phyloP scores from a whole-genome alignment of 176 grass and related monocot species.

The Carex myosuroides region DNA sequence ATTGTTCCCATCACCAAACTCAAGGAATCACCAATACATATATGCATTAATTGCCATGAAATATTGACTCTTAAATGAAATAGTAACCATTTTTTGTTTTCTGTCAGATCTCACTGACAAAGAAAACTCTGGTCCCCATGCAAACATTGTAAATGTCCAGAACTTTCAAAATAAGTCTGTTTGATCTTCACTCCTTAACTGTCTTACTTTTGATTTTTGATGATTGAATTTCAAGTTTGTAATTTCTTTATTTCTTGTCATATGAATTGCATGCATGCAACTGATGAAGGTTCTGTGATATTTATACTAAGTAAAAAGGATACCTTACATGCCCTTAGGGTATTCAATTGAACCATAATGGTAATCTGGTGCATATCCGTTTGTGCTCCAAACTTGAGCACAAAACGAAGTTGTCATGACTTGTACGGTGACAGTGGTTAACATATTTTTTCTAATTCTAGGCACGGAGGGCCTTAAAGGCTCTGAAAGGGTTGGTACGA shows the following conservation, averaged over 20 bases:
- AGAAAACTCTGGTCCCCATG: background rate
- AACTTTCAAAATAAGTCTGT: background rate
- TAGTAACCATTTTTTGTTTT: background rate
- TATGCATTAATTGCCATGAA: slow-evolving; percentile 21
- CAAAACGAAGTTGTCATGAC: background rate
- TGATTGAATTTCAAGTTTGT: background rate
- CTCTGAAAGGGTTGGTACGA: slow-evolving; percentile 75
- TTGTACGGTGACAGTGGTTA: background rate
- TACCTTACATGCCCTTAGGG: background rate
- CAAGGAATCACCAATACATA: background rate
- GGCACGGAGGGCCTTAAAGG: slow-evolving; percentile 60
- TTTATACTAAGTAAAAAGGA: background rate
- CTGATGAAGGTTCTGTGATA: background rate
- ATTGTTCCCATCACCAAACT: background rate
- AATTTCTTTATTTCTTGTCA: background rate
- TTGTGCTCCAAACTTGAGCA: background rate
- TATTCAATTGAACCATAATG: too few species aligned
- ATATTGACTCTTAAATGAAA: background rate
- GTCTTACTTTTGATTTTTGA: background rate
- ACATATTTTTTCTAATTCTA: background rate
- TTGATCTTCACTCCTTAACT: background rate
- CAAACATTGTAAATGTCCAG: slow-evolving; percentile 11
- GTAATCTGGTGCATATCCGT: background rate
- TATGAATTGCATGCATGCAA: background rate
- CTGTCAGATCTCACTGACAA: background rate